A percentile compares a stretch with the other conserved stretches of the same genome.
Evolutionary conservation across 2,329 filamentous ascomycete genomes (phyloP).

Genomic region (Botryotinia globosa): DNA sequence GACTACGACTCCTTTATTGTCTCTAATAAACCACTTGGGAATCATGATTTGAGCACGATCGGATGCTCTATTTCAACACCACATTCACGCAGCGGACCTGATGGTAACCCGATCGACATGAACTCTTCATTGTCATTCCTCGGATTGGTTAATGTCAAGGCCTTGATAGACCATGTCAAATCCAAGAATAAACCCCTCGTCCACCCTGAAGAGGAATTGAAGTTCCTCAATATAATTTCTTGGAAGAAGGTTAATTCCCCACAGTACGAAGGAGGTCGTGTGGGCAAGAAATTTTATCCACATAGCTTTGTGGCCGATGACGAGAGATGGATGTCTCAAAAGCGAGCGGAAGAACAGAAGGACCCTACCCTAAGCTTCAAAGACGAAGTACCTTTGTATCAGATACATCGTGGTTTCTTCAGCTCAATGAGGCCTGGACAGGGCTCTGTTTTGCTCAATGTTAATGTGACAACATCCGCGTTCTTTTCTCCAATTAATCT

Average conservation of each 20-base stretch:
- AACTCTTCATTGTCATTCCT: background rate
- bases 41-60: background rate
- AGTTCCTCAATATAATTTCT: constrained; percentile 24
- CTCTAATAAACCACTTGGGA: background rate
- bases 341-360: background rate
- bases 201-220: constrained; percentile 1
- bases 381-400: background rate
- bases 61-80: background rate
- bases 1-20: background rate
- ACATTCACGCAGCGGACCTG: background rate
- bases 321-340: background rate
- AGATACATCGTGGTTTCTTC: constrained; percentile 21
- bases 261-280: background rate
- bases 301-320: background rate
- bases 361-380: background rate
- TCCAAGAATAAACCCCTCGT: background rate
- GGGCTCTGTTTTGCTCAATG: constrained; percentile 20
- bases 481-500: background rate
- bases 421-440: constrained; percentile 22
- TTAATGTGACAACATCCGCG: constrained; percentile 20
- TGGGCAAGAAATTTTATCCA: constrained; percentile 24
- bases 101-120: background rate
- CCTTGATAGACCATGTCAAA: background rate
- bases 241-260: constrained; percentile 20
- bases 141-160: background rate